A percentile compares a stretch with the other conserved stretches of the same genome.
Conservation (phyloP, 345 rosid genomes). For the Rhizophora mangle region DNA sequence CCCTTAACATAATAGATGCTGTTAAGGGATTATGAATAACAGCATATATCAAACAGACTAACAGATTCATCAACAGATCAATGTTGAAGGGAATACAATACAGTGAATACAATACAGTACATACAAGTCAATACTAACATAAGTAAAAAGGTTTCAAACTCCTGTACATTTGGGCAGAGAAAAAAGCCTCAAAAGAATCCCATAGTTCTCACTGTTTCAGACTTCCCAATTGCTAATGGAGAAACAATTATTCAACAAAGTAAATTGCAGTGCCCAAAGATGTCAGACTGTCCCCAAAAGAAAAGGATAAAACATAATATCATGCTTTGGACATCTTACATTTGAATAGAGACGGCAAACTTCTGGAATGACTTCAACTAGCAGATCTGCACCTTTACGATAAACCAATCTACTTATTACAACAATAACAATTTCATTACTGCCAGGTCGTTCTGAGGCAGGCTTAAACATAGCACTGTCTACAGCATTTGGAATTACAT, state of each 20-base stretch:
- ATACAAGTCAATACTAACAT: no score
- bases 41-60: no score
- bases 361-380: conserved; percentile 93
- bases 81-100: no score
- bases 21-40: no score
- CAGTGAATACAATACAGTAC: no score
- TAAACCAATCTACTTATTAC: conserved; percentile 95
- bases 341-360: conserved; percentile 67
- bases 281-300: no score
- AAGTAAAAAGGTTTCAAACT: no score
- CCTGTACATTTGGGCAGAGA: no score
- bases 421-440: conserved; percentile 67
- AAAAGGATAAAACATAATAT: no score
- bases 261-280: background rate
- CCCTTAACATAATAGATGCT: no score
- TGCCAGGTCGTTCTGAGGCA: conserved; percentile 48
- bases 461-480: conserved; percentile 98
- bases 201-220: background rate
- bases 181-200: background rate
- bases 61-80: no score
- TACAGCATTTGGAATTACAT: conserved; percentile 92
- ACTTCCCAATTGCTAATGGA: no score
- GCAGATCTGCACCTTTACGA: conserved; percentile 94
- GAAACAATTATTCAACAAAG: background rate
- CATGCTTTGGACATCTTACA: conserved; percentile 44